Percentiles rank a stretch among this genome's conserved stretches.
Evolutionary conservation across 495 filamentous ascomycete genomes (phyloP).

Genomic region (Cenococcum geophilum): DNA sequence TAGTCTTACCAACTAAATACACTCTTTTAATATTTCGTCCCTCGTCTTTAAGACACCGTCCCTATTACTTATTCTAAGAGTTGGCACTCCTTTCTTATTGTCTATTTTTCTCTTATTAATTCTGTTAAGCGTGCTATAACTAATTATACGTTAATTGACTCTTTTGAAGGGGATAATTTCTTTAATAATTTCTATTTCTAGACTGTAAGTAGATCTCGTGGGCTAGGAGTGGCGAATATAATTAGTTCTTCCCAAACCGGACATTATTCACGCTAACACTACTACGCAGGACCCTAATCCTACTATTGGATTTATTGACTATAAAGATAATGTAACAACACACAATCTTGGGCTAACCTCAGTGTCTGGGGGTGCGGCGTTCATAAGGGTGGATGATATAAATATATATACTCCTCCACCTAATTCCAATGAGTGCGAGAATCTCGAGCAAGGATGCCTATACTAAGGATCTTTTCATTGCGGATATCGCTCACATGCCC

Average conservation of each 20-base stretch:
- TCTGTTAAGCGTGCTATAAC: background rate
- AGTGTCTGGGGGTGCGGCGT: conserved; percentile 18
- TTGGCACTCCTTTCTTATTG: conserved; percentile 13
- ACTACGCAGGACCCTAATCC: conserved; percentile 2
- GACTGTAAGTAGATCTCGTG: conserved; percentile 32
- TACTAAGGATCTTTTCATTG: conserved; percentile 37
- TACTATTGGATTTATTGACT: background rate
- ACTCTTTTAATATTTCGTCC: conserved; percentile 21
- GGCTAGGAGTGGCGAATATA: conserved; percentile 34
- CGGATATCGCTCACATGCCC: conserved; percentile 39
- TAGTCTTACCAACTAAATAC: conserved; percentile 12
- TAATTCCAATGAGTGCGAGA: conserved; percentile 28
- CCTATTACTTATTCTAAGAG: conserved; percentile 26
- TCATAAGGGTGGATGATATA: conserved; percentile 33
- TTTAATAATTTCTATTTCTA: conserved; percentile 37
- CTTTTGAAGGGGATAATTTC: conserved; percentile 24
- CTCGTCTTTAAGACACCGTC: conserved; percentile 26
- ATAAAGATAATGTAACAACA: conserved; percentile 25
- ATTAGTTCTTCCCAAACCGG: background rate
- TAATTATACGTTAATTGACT: conserved; percentile 10
- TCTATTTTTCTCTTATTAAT: conserved; percentile 18
- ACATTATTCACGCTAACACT: background rate
- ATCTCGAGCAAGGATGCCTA: conserved; percentile 32
- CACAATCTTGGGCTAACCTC: conserved; percentile 25
- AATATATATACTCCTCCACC: conserved; percentile 23